Evolutionary conservation across 768 basidiomycete genomes (phyloP), one percentile per base, ranked within the genome.

Genomic region (Suillus paluster): DNA sequence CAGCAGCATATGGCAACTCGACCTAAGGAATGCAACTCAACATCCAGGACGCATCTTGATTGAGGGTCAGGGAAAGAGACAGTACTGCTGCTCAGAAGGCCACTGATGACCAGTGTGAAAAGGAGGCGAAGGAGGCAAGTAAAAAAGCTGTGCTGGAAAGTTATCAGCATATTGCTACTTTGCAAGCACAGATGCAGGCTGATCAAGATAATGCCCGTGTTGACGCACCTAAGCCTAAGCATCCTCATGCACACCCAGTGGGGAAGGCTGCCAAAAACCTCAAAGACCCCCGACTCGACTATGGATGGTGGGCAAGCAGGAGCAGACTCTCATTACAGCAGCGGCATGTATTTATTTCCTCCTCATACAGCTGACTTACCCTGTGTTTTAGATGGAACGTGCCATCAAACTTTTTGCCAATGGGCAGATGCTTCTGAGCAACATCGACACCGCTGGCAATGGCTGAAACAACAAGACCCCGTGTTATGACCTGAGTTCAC

Each of bases 41-140:
- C 61, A 54, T 21, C 64, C 64, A 0, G 58, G 58, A 6, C 4
- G 30, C 1, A 62, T 62, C 19, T 11, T 59, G 19, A 12, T 25
- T 19, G 48, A 42, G 33, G 14, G 48, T 27, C 12, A 17, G 4
- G 42, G 27, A 48, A 65, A 65, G 14, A 44, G 46, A 57, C 12
- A n/a, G 41, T 48, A 62, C 64, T 52, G 48, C 57, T 46, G 61
- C 45, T 17, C 34, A 65, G 41, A 62, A 65, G 30, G 61, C 61
- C 23, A 54, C 33, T 30, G 58, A 65, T 1, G 58, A 65, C 53
- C 46, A 63, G 45, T n/a, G 3, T 23, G 49, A 62, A 27, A 62
- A 44, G 17, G 58, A 58, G n/a, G 58, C 53, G 2, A 45, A 52
- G 36, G 53, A 41, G 21, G 57, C 57, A n/a, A 41, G 62, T 38